Evolutionary conservation across 768 basidiomycete genomes (phyloP).

Genomic region (Termitomyces sp.): DNA sequence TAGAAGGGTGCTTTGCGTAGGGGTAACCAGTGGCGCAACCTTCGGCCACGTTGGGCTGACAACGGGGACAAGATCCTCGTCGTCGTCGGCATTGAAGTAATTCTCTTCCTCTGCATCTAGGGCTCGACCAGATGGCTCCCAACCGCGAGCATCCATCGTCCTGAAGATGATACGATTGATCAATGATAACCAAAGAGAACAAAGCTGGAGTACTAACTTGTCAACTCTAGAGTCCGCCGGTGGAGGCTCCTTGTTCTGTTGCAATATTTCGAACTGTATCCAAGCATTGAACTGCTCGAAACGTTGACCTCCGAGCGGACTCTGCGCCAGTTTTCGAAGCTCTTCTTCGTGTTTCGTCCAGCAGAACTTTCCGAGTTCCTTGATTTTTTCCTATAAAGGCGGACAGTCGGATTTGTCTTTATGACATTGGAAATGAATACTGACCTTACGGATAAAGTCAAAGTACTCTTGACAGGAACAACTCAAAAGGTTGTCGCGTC

Average conservation of each 20-base stretch:
- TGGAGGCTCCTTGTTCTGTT: slow-evolving; percentile 68
- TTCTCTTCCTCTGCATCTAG: slow-evolving; percentile 83
- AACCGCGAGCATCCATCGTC: slow-evolving; percentile 33
- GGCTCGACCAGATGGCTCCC: slow-evolving; percentile 39
- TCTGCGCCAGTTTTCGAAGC: slow-evolving; percentile 59
- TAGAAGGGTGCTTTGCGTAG: slow-evolving; percentile 33
- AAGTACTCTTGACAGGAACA: slow-evolving; percentile 97
- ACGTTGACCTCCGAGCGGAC: slow-evolving; percentile 55
- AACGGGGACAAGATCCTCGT: slow-evolving; percentile 48
- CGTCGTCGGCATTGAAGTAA: slow-evolving; percentile 89
- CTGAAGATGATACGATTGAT: slow-evolving; percentile 20
- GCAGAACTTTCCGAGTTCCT: slow-evolving; percentile 76
- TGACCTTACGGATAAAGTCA: slow-evolving; percentile 82
- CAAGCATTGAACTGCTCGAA: slow-evolving; percentile 61
- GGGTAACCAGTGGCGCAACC: slow-evolving; percentile 21
- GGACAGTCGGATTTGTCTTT: background rate
- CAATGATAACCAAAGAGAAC: slow-evolving; percentile 10
- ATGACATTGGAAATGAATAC: slow-evolving; percentile 16
- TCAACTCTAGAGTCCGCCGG: slow-evolving; percentile 46
- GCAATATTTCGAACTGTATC: slow-evolving; percentile 74
- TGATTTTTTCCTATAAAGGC: slow-evolving; percentile 71
- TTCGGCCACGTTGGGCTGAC: slow-evolving; percentile 34
- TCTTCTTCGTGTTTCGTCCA: slow-evolving; percentile 71
- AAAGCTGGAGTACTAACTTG: slow-evolving; percentile 33
- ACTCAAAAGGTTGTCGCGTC: slow-evolving; percentile 86